Evolutionary conservation across 116 monocot species (phyloP), one percentile per base, ranked within the genome.

Genomic region (Zostera marina): DNA sequence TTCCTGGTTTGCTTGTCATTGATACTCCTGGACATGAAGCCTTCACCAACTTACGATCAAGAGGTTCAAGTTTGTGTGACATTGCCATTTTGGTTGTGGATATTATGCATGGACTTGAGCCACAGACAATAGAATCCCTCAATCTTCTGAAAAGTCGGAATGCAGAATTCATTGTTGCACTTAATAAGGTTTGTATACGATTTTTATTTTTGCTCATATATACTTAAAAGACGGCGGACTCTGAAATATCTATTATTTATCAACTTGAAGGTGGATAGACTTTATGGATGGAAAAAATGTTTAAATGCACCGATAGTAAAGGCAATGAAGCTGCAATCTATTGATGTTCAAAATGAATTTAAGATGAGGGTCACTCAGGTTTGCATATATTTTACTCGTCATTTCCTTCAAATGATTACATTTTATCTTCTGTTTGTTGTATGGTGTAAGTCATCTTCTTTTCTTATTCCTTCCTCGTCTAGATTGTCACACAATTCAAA

Each of bases 31-130:
- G 94, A 11, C 94, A 94, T 14, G 94, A 94, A 43, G 84, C 88
- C 25, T 94, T 94, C 64, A 70, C 71, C 53, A 94, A 94, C 68
- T 74, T 94, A 54, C 81, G 94, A 38, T 88, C 84, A 47, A 85
- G 94, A 80, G 94, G 94, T 63, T 94, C 94, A 26, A 85, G 88
- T 64, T 73, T 94, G 64, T 94, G 94, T 76, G 94, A 94, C 61
- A 81, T 94, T 67, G 94, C 94, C 52, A 78, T 94, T 62, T 73
- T 94, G 66, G 94, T 94, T 10, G 94, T 94, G 58, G 94, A 94
- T 60, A 88, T 94, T 57, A 94, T 94, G 94, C 94, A 94, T 74
- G 94, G 94, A 13, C 89, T 94, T 11, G 94, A 94, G 62, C 94
- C 79, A 44, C 94, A 94, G 63, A 94, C 94, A 44, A 88, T 88